phyloP scores from a whole-genome alignment of 352 stramenopile species.

The Globisporangium apiculatum region DNA sequence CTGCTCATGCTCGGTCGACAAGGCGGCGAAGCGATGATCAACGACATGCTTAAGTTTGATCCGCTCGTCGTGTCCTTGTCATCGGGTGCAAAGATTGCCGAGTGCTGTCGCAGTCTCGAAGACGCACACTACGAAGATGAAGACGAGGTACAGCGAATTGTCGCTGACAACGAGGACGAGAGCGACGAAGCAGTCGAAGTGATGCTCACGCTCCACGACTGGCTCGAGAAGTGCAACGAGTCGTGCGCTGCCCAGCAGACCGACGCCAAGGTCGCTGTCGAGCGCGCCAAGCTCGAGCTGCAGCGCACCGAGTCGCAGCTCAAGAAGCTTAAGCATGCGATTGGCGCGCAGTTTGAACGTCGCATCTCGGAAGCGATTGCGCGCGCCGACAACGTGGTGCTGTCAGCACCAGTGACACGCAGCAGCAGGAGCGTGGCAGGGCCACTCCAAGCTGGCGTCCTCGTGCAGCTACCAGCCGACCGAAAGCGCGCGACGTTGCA shows the following conservation, averaged over 20 bases:
- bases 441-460: background rate
- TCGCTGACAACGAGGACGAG: slow-evolving; percentile 11
- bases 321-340: slow-evolving; percentile 44
- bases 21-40: slow-evolving; percentile 34
- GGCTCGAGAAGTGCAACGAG: slow-evolving; percentile 52
- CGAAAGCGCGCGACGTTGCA: slow-evolving; percentile 1
- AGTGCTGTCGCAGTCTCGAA: slow-evolving; percentile 24
- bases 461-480: slow-evolving; percentile 4
- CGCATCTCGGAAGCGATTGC: slow-evolving; percentile 39
- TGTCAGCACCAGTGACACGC: background rate
- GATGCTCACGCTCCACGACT: slow-evolving; percentile 51
- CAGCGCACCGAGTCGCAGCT: slow-evolving; percentile 50
- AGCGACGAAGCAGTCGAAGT: slow-evolving; percentile 12
- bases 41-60: slow-evolving; percentile 57
- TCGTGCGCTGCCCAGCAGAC: slow-evolving; percentile 32
- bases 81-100: slow-evolving; percentile 26
- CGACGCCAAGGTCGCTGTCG: slow-evolving; percentile 26
- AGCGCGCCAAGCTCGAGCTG: slow-evolving; percentile 35
- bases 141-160: slow-evolving; percentile 4
- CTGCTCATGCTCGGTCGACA: slow-evolving; percentile 34
- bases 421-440: background rate
- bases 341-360: slow-evolving; percentile 50
- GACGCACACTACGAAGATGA: slow-evolving; percentile 15
- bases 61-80: slow-evolving; percentile 32
- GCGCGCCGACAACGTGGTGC: slow-evolving; percentile 13